These are phyloP conservation scores for Thecaphora frezii DNA, from an alignment of 1,284 basidiomycete species.

Conservation along the genomic window DNA sequence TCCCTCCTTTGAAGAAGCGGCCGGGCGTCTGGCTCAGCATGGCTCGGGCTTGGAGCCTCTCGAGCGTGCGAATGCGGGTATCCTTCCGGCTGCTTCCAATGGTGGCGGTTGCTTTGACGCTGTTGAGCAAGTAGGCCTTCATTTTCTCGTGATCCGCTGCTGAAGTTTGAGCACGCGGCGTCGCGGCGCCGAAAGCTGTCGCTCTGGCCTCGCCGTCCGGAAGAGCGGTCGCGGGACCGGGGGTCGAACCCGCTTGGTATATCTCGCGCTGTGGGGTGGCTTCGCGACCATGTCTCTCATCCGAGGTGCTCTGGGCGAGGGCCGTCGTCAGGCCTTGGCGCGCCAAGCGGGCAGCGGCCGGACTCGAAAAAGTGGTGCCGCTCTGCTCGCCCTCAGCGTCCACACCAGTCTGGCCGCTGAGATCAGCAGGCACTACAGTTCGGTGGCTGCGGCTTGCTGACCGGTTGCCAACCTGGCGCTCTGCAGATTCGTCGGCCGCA, in stretches of 20 bases:
- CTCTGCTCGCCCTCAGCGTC: constrained; percentile 25
- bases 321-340: constrained; percentile 11
- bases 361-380: constrained; percentile 31
- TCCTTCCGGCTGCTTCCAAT: not conserved
- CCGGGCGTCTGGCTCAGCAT: constrained; percentile 19
- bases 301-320: not conserved
- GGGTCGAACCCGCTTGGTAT: no score
- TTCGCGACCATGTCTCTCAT: no score
- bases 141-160: constrained; percentile 26
- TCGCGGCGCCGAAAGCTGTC: not conserved
- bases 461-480: no score
- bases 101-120: constrained; percentile 28
- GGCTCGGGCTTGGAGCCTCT: constrained; percentile 30
- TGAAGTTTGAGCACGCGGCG: not conserved
- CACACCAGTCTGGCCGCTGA: constrained; percentile 19
- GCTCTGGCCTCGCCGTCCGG: no score
- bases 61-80: constrained; percentile 10
- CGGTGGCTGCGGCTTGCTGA: no score
- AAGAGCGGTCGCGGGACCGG: no score
- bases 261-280: no score
- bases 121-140: constrained; percentile 43
- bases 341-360: constrained; percentile 28
- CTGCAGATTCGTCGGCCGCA: no score
- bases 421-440: no score
- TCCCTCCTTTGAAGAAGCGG: constrained; percentile 13